Percentiles rank a stretch among this genome's conserved stretches.
phyloP scores from a whole-genome alignment of 371 early-diverging fungal species.

The Cokeromyces recurvatus region DNA sequence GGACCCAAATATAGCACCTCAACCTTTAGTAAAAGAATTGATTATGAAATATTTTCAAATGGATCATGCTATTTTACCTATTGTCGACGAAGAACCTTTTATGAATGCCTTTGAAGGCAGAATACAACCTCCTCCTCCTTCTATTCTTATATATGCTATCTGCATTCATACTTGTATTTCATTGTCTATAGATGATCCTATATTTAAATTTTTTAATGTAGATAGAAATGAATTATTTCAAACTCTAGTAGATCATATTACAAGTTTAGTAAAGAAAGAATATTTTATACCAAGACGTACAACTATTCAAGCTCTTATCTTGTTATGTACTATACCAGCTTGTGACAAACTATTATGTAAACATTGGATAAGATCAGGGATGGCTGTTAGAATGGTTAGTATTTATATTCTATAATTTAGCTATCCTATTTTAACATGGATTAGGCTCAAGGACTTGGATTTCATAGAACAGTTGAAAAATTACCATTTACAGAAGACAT shows the following conservation, averaged over 20 bases:
- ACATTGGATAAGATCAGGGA: slow-evolving; percentile 43
- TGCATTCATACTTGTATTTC: slow-evolving; percentile 32
- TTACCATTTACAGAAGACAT: slow-evolving; percentile 26
- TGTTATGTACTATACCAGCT: slow-evolving; percentile 34
- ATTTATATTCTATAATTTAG: too few relatives aligned
- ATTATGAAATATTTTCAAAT: slow-evolving; percentile 13
- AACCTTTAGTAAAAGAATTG: slow-evolving; percentile 20
- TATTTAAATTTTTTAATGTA: slow-evolving; percentile 20
- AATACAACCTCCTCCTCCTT: slow-evolving; percentile 23
- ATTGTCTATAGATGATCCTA: slow-evolving; percentile 16
- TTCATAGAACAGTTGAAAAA: slow-evolving; percentile 12
- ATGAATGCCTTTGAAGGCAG: slow-evolving; percentile 31
- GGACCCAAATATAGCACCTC: slow-evolving; percentile 18
- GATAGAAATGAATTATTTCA: slow-evolving; percentile 32
- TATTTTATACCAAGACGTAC: slow-evolving; percentile 31
- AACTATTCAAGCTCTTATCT: slow-evolving; percentile 37
- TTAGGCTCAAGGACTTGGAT: slow-evolving; percentile 35
- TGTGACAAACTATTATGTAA: slow-evolving; percentile 26
- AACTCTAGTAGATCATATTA: slow-evolving; percentile 22
- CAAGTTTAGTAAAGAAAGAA: slow-evolving; percentile 19
- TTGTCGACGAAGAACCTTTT: slow-evolving; percentile 29
- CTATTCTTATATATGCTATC: slow-evolving; percentile 36
- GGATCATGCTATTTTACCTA: slow-evolving; percentile 27
- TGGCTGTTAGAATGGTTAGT: slow-evolving; percentile 48
- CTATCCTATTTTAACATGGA: too few relatives aligned